These are phyloP conservation scores for Ceriops zippeliana DNA, from an alignment of 345 rosid genomes.

Conservation along the genomic window DNA sequence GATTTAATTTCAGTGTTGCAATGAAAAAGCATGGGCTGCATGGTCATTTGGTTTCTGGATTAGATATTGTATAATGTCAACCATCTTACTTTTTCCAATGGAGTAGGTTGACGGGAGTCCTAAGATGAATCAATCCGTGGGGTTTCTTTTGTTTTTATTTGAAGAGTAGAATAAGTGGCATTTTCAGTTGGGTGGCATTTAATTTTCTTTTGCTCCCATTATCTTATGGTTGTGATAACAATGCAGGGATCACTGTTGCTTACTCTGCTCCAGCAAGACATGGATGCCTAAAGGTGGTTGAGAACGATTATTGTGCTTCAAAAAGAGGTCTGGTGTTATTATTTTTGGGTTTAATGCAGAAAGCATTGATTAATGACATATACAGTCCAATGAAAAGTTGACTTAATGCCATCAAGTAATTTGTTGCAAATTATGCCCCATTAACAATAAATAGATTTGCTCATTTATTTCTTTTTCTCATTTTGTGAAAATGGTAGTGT, in stretches of 20 bases:
- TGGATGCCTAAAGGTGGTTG: conserved; percentile 81
- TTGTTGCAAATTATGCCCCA: background rate
- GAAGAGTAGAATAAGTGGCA: background rate
- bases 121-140: background rate
- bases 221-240: conserved; percentile 21
- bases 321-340: conserved; percentile 55
- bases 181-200: background rate
- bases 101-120: background rate
- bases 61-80: background rate
- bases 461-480: background rate
- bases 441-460: background rate
- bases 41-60: no score
- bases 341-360: background rate
- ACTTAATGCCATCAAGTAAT: background rate
- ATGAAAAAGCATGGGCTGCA: no score
- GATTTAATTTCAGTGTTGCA: no score
- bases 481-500: background rate
- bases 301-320: conserved; percentile 91
- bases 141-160: background rate
- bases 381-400: no score
- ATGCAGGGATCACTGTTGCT: conserved; percentile 69
- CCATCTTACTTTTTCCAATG: background rate
- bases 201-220: conserved; percentile 12
- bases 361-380: background rate
- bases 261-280: conserved; percentile 78